These are phyloP conservation scores for Debaryomycetaceae sp. DNA, from an alignment of 1,139 yeast species.

Conservation along the genomic window DNA sequence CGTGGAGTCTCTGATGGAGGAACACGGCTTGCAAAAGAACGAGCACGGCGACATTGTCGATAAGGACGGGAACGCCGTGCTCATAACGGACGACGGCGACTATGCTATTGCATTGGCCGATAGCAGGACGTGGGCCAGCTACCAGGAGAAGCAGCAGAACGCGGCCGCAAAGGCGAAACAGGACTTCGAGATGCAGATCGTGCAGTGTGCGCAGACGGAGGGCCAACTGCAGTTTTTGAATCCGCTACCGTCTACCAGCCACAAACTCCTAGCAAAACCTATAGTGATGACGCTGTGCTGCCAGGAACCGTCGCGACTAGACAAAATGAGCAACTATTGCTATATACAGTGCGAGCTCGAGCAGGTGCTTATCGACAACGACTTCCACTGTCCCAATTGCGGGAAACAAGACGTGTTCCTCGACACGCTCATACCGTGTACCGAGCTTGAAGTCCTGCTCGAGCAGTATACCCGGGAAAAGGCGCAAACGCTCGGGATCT, in stretches of 20 bases:
- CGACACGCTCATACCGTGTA: slow-evolving; percentile 58
- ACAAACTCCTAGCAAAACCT: slow-evolving; percentile 56
- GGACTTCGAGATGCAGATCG: slow-evolving; percentile 27
- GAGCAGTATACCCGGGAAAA: slow-evolving; percentile 39
- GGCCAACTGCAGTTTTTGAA: slow-evolving; percentile 38
- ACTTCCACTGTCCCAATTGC: slow-evolving; percentile 88
- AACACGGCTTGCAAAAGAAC: slow-evolving; percentile 29
- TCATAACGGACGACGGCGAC: slow-evolving; percentile 92
- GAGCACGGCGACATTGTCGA: slow-evolving; percentile 43
- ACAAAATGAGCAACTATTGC: slow-evolving; percentile 32
- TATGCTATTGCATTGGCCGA: slow-evolving; percentile 94
- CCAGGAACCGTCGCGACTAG: slow-evolving; percentile 40
- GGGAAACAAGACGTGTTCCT: slow-evolving; percentile 60
- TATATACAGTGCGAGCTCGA: slow-evolving; percentile 44
- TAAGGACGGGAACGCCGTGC: slow-evolving; percentile 57
- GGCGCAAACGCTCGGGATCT: slow-evolving; percentile 27
- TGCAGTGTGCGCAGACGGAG: slow-evolving; percentile 27
- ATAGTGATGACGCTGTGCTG: slow-evolving; percentile 84
- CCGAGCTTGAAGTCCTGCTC: slow-evolving; percentile 45
- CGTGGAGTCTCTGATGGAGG: slow-evolving; percentile 46
- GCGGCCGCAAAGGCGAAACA: slow-evolving; percentile 38
- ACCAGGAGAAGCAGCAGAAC: slow-evolving; percentile 57
- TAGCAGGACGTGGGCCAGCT: slow-evolving; percentile 81
- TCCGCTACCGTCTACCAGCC: slow-evolving; percentile 52
- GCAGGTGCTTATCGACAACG: slow-evolving; percentile 64